Evolutionary conservation across 2,329 filamentous ascomycete species (phyloP), one percentile per base, ranked within the genome.

Genomic region (Aureobasidium musti): DNA sequence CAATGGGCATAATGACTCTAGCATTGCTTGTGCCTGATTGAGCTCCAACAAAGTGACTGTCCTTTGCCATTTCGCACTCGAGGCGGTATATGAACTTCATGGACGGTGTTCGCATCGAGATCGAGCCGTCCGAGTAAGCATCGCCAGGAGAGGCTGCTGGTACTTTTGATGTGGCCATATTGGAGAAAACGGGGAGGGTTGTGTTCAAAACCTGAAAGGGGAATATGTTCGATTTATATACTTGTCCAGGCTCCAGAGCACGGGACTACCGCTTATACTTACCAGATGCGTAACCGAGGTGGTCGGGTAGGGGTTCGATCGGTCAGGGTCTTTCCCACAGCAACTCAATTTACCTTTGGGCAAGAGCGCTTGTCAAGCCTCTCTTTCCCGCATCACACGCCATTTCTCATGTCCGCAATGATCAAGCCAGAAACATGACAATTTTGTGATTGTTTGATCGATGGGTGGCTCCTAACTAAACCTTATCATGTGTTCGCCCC

Each of bases 11-110:
- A 28, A 72, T 70, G 33, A 71, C 45, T 52, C 70, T 67, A 28
- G 37, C 56, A 14, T 68, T 43, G 23, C 63, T 67, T 41, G 63
- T 66, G 33, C 65, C 47, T 61, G 68, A 28, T 1, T 70, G 69
- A 28, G 66, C 66, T 35, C 71, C 71, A 3, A 72, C 70, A 7
- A 66, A 14, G 21, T 70, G 69, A n/a, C 66, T 68, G 5, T 68
- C 66, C 5, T 61, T 35, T 10, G 70, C 57, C 70, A 70, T 72
- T 17, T 68, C 67, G 61, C 69, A 70, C n/a, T 68, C 68, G 30
- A 72, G 53, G 26, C 70, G 71, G 54, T 72, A 72, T 6, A 72
- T 68, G 45, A 71, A 72, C 10, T 72, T 70, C 35, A 72, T 33
- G 23, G 64, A 66, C 1, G 71, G 70, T 19, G 69, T 45, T n/a